Conservation (phyloP, 176 grass and related monocot genomes). For the Thinopyrum elongatum region DNA sequence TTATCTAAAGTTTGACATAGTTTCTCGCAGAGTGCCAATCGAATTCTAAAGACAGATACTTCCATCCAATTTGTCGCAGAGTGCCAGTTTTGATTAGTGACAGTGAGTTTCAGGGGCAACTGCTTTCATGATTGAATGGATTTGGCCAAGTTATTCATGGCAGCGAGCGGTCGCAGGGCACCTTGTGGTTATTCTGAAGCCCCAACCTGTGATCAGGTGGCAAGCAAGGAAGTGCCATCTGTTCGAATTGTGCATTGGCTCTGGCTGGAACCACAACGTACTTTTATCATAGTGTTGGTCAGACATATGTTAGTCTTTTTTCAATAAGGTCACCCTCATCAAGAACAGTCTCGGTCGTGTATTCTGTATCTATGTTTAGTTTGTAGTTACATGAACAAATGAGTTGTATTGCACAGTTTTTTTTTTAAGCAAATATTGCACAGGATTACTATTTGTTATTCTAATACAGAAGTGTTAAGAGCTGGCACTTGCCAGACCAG, state of each 20-base stretch:
- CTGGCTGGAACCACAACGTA: conserved; percentile 18
- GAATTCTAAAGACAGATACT: neutral
- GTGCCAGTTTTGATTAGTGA: conserved; percentile 21
- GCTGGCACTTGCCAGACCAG: neutral
- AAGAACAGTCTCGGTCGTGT: conserved; percentile 16
- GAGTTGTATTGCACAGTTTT: conserved; percentile 29
- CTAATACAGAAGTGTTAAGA: conserved; percentile 7
- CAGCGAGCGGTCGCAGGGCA: neutral
- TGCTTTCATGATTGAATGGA: conserved; percentile 20
- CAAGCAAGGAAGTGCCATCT: conserved; percentile 34
- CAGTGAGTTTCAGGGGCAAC: conserved; percentile 14
- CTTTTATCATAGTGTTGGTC: conserved; percentile 16
- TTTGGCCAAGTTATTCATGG: conserved; percentile 13
- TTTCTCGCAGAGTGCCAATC: neutral
- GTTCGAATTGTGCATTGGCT: conserved; percentile 25
- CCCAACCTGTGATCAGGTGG: neutral
- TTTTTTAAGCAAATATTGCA: conserved; percentile 6
- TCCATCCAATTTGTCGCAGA: conserved; percentile 2
- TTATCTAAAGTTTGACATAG: conserved; percentile 34
- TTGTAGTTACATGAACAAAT: conserved; percentile 38
- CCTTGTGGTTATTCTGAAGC: conserved; percentile 21
- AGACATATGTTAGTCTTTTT: conserved; percentile 28
- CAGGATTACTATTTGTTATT: conserved; percentile 20
- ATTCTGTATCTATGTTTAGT: conserved; percentile 45
- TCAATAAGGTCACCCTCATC: conserved; percentile 31